These are phyloP conservation scores for Boletus reticuloceps DNA, from an alignment of 768 basidiomycete genomes.

Conservation along the genomic window DNA sequence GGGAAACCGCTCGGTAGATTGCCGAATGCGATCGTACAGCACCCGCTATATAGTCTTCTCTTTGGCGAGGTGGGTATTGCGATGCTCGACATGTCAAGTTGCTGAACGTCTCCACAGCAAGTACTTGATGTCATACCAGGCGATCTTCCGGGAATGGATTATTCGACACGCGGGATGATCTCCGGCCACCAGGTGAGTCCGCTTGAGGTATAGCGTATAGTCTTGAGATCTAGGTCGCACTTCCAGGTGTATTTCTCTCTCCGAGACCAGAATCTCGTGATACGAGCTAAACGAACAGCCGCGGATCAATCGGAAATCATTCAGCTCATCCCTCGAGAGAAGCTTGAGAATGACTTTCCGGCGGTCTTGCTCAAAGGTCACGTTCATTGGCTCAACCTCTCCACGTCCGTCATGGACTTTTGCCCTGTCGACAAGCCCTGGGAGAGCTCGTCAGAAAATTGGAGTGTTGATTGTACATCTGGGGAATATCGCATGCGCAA, in stretches of 20 bases:
- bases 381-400: slow-evolving; percentile 31
- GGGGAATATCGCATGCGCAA: slow-evolving; percentile 4
- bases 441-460: slow-evolving; percentile 25
- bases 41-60: slow-evolving; percentile 22
- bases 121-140: slow-evolving; percentile 18
- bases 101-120: not conserved
- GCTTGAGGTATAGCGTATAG: not conserved
- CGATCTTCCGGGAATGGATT: slow-evolving; percentile 24
- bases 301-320: not conserved
- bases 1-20: slow-evolving; percentile 34
- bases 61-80: slow-evolving; percentile 33
- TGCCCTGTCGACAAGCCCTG: slow-evolving; percentile 25
- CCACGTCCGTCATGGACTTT: slow-evolving; percentile 23
- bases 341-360: slow-evolving; percentile 27
- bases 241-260: slow-evolving; percentile 27
- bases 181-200: slow-evolving; percentile 18
- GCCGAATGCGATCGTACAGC: slow-evolving; percentile 30
- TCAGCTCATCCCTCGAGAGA: slow-evolving; percentile 26
- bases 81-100: not conserved
- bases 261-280: slow-evolving; percentile 13
- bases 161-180: slow-evolving; percentile 14
- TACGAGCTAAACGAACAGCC: slow-evolving; percentile 13
- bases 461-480: slow-evolving; percentile 19
- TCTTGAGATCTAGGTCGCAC: not conserved
- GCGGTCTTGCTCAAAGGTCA: slow-evolving; percentile 18